These are phyloP conservation scores for Jimgerdemannia flammicorona DNA, from an alignment of 192 early-diverging fungal species.

Conservation along the genomic window DNA sequence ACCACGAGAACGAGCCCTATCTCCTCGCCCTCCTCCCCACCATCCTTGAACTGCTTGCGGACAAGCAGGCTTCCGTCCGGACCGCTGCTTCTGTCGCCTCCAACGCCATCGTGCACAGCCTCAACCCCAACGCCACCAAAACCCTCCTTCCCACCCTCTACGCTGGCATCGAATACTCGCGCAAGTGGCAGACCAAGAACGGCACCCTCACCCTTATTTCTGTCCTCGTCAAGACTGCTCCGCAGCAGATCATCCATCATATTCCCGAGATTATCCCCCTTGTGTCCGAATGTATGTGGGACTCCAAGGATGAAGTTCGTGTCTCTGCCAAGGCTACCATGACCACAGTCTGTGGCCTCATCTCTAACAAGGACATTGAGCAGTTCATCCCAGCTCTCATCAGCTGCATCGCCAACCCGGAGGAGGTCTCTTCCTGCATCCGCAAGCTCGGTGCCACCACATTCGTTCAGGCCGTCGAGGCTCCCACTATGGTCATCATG, in stretches of 20 bases:
- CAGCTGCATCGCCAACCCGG: conserved; percentile 69
- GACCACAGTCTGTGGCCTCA: conserved; percentile 61
- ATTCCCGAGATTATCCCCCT: conserved; percentile 67
- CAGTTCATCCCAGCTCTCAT: conserved; percentile 74
- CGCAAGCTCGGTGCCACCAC: conserved; percentile 77
- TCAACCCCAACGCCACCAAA: conserved; percentile 41
- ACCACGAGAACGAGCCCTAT: conserved; percentile 66
- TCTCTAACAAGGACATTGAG: conserved; percentile 79
- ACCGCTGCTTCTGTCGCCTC: conserved; percentile 41
- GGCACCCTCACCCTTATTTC: conserved; percentile 42
- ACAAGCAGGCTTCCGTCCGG: conserved; percentile 45
- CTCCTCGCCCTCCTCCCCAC: conserved; percentile 57
- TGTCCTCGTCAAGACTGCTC: conserved; percentile 39
- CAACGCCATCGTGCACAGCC: conserved; percentile 29
- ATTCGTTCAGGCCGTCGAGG: conserved; percentile 74
- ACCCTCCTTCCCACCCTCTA: conserved; percentile 62
- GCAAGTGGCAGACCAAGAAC: conserved; percentile 73
- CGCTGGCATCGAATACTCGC: conserved; percentile 66
- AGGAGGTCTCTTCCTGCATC: conserved; percentile 75
- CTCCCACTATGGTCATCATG: conserved; percentile 78
- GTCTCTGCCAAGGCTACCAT: conserved; percentile 62
- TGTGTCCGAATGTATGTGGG: conserved; percentile 76
- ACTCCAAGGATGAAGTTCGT: conserved; percentile 73
- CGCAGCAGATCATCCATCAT: conserved; percentile 41
- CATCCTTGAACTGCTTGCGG: conserved; percentile 58